A percentile compares a stretch with the other conserved stretches of the same genome.
phyloP scores from a whole-genome alignment of 2,329 filamentous ascomycete genomes.

The Alternaria novae-zelandiae region DNA sequence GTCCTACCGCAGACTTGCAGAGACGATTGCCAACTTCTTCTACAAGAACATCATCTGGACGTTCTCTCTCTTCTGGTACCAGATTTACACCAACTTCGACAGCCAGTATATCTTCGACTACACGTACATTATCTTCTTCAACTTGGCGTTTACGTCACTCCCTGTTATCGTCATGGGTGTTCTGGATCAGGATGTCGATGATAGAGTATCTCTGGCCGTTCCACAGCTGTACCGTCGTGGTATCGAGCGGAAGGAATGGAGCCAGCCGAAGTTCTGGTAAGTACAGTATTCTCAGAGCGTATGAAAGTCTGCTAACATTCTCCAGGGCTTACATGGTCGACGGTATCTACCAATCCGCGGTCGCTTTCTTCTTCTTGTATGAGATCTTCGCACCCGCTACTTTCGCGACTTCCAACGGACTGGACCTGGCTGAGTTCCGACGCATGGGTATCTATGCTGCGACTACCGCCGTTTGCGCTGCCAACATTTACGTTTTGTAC shows the following conservation, averaged over 20 bases:
- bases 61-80: slow-evolving; percentile 95
- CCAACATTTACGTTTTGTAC: slow-evolving; percentile 93
- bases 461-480: slow-evolving; percentile 81
- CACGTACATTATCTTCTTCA: slow-evolving; percentile 96
- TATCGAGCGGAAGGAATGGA: slow-evolving; percentile 97
- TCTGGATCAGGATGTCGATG: slow-evolving; percentile 94
- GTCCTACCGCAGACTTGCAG: slow-evolving; percentile 93
- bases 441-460: slow-evolving; percentile 88
- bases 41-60: slow-evolving; percentile 99
- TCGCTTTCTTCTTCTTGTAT: slow-evolving; percentile 93
- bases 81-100: slow-evolving; percentile 94
- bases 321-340: slow-evolving; percentile 83
- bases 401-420: slow-evolving; percentile 74
- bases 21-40: slow-evolving; percentile 98
- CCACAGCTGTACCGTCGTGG: slow-evolving; percentile 94
- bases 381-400: slow-evolving; percentile 73
- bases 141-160: slow-evolving; percentile 93
- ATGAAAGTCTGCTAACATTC: slow-evolving; percentile 18
- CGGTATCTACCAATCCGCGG: slow-evolving; percentile 91
- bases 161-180: slow-evolving; percentile 96
- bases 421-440: slow-evolving; percentile 77
- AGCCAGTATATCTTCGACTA: slow-evolving; percentile 97
- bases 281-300: slow-evolving; percentile 36
- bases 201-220: slow-evolving; percentile 90
- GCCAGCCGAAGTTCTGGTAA: slow-evolving; percentile 94